Evolutionary conservation across 345 rosid genomes (phyloP), one percentile per base, ranked within the genome.

Genomic region (Moricandia arvensis): DNA sequence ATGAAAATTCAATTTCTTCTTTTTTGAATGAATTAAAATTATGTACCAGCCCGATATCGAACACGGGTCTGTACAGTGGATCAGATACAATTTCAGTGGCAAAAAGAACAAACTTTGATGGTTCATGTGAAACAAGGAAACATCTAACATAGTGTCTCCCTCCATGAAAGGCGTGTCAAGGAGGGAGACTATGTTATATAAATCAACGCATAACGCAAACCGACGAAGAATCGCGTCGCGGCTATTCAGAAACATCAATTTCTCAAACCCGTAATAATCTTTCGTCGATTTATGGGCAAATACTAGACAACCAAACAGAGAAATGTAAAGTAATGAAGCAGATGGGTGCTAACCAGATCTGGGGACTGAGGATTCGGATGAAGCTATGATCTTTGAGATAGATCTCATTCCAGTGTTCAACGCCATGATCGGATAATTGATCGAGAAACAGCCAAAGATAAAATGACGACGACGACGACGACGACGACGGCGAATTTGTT

Each of bases 361-460:
- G 63, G 86, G 80, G 31, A 86, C 34, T 51, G 86, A 59, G 27
- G 90, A 78, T 54, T 82, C 84, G 26, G 96, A 80, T 6, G 90
- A 85, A 12, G 82, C 66, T 0, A 93, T 54, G 7, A 93, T 83
- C 90, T 68, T 89, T 3, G 98, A 81, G 37, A 86, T 83, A 34
- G 93, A 89, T 88, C 93, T 82, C 61, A 93, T 51, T 0, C 90
- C 88, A 18, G 71, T 85, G 85, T 78, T 87, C 84, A 87, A 65
- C 84, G 94, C 90, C 93, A 88, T 88, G 37, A 64, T 69, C 63
- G 21, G 17, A 61, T 33, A 47, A 73, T 1, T 37, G 37, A 30
- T 73, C 17, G 65, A 73, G 60, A 62, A 54, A 62, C 54, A 43
- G 78, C 61, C 30, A 9, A 37, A 35, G 63, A 66, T 12, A 51